A percentile compares a stretch with the other conserved stretches of the same genome.
phyloP scores from a whole-genome alignment of 2,329 filamentous ascomycete genomes.

The Phialemoniopsis sp. region DNA sequence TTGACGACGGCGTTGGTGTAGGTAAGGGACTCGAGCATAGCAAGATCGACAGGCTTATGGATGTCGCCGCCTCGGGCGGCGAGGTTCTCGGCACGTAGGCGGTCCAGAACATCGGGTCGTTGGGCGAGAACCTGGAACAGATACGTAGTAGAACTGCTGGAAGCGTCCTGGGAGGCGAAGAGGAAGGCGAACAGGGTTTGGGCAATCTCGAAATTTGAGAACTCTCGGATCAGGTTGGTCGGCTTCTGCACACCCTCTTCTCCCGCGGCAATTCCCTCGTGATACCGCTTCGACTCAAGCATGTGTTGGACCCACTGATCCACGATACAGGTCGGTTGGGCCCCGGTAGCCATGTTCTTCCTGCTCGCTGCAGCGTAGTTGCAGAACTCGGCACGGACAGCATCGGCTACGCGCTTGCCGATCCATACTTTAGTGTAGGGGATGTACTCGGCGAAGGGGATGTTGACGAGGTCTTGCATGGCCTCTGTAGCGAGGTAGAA shows the following conservation, averaged over 20 bases:
- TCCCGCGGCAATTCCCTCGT: constrained; percentile 59
- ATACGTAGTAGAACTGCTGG: constrained; percentile 48
- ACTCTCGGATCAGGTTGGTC: constrained; percentile 41
- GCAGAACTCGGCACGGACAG: constrained; percentile 65
- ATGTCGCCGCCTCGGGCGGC: constrained; percentile 34
- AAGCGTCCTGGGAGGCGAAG: constrained; percentile 50
- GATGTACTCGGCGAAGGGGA: constrained; percentile 64
- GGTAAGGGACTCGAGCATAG: constrained; percentile 42
- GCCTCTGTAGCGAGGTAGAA: constrained; percentile 76
- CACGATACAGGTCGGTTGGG: constrained; percentile 67
- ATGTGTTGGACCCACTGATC: constrained; percentile 74
- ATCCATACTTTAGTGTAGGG: constrained; percentile 75
- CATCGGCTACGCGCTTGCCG: constrained; percentile 70
- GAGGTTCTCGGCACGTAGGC: constrained; percentile 42
- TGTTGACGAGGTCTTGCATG: constrained; percentile 70
- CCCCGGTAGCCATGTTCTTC: constrained; percentile 66
- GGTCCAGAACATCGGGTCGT: constrained; percentile 40
- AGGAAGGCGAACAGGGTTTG: constrained; percentile 49
- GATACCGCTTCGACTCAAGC: constrained; percentile 67
- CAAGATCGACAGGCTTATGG: constrained; percentile 32
- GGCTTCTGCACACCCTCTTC: constrained; percentile 34
- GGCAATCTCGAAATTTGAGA: constrained; percentile 42
- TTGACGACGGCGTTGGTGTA: constrained; percentile 51
- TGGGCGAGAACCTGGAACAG: constrained; percentile 48
- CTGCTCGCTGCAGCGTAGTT: constrained; percentile 70